Evolutionary conservation across 768 basidiomycete genomes (phyloP).

Genomic region (Mycena olivaceomarginata): DNA sequence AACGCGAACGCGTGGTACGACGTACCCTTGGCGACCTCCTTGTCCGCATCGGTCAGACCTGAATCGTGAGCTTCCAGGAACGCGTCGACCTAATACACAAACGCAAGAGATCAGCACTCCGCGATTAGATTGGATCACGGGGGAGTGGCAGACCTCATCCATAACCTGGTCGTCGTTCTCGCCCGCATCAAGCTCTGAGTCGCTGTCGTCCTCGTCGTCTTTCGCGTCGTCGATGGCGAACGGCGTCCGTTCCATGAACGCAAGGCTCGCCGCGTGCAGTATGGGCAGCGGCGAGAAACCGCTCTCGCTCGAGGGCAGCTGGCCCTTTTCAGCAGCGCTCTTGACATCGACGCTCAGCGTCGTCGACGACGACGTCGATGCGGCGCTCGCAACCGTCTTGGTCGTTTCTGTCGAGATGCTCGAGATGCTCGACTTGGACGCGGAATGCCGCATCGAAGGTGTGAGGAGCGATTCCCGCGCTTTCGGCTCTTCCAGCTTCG

Average conservation of each 20-base stretch:
- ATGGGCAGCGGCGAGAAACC: slow-evolving; percentile 77
- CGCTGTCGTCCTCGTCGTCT: slow-evolving; percentile 87
- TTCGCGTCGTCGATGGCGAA: slow-evolving; percentile 98
- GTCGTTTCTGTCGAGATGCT: slow-evolving; percentile 51
- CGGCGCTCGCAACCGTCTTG: slow-evolving; percentile 50
- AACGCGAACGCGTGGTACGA: slow-evolving; percentile 15
- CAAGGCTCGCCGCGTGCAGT: slow-evolving; percentile 86
- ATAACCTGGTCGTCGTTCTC: slow-evolving; percentile 87
- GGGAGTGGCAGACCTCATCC: slow-evolving; percentile 79
- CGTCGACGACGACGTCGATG: slow-evolving; percentile 68
- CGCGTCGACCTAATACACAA: slow-evolving; percentile 81
- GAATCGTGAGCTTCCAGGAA: slow-evolving; percentile 96
- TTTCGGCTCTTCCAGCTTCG: slow-evolving; percentile 90
- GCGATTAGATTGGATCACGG: not conserved
- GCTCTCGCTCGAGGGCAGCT: slow-evolving; percentile 58
- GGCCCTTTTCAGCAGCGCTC: slow-evolving; percentile 56
- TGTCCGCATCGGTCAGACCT: slow-evolving; percentile 87
- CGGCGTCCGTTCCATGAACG: slow-evolving; percentile 92
- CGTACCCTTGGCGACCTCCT: slow-evolving; percentile 85
- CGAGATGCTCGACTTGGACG: slow-evolving; percentile 72
- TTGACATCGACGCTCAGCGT: slow-evolving; percentile 69
- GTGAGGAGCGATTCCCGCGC: slow-evolving; percentile 91
- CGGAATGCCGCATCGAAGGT: slow-evolving; percentile 76
- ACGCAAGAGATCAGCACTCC: slow-evolving; percentile 11
- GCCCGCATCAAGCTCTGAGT: slow-evolving; percentile 70